phyloP scores from a whole-genome alignment of 1,284 basidiomycete species.

The Cutaneotrichosporon cavernicola region DNA sequence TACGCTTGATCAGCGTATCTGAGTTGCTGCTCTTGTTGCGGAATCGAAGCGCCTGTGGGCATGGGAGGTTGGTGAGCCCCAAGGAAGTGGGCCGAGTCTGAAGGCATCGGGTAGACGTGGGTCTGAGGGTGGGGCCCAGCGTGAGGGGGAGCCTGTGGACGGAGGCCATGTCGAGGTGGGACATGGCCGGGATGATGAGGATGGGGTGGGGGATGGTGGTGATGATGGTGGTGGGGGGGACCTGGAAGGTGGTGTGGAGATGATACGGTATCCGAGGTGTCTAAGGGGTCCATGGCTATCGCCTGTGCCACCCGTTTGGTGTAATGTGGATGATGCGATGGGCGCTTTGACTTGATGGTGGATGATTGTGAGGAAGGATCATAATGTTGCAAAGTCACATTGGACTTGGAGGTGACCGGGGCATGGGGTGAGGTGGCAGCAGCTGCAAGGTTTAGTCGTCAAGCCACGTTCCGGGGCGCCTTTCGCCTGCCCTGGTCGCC shows the following conservation, averaged over 20 bases:
- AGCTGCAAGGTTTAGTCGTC: slow-evolving; percentile 4
- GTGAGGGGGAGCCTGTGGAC: slow-evolving; percentile 2
- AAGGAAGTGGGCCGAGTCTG: slow-evolving; percentile 20
- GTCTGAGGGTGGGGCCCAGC: not conserved
- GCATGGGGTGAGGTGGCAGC: not conserved
- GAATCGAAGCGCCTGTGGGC: not conserved
- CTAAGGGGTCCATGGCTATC: slow-evolving; percentile 1
- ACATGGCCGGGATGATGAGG: slow-evolving; percentile 3
- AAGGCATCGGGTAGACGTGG: slow-evolving; percentile 5
- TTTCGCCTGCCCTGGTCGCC: not conserved
- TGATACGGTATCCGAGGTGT: not conserved
- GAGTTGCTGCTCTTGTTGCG: slow-evolving; percentile 17
- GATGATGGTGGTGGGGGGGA: slow-evolving; percentile 11
- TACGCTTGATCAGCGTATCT: slow-evolving; percentile 17
- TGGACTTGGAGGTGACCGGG: not conserved
- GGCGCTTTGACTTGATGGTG: not conserved
- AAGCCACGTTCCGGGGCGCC: slow-evolving; percentile 4
- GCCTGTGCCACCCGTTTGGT: not conserved
- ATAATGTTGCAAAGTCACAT: not conserved
- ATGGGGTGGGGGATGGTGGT: slow-evolving; percentile 3
- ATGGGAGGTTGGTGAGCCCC: slow-evolving; percentile 10
- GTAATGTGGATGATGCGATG: not conserved
- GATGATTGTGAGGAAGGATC: slow-evolving; percentile 2
- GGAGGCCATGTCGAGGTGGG: slow-evolving; percentile 12
- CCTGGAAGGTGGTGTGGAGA: slow-evolving; percentile 1